These are phyloP conservation scores for Aureobasidium subglaciale DNA, from an alignment of 2,329 filamentous ascomycete genomes.

Conservation along the genomic window DNA sequence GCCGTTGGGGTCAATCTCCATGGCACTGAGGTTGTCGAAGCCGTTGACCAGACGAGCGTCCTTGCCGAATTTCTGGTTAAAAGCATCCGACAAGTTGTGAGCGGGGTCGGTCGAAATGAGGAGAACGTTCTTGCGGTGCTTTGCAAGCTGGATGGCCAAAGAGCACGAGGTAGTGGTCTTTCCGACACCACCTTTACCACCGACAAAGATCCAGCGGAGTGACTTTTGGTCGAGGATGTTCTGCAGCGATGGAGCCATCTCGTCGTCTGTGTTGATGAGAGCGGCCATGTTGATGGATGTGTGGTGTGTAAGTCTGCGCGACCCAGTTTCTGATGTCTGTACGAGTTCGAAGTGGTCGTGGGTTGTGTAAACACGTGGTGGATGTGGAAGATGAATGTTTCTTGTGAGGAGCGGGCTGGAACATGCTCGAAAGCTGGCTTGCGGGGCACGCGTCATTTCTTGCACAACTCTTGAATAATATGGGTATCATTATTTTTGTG, in stretches of 20 bases:
- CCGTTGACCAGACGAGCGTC: constrained; percentile 89
- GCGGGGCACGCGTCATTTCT: constrained; percentile 1
- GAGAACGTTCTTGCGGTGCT: constrained; percentile 87
- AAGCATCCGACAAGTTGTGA: constrained; percentile 95
- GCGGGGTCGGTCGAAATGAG: constrained; percentile 98
- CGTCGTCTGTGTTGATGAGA: constrained; percentile 49
- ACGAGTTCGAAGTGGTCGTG: not conserved
- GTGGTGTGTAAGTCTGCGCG: not conserved
- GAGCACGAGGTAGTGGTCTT: constrained; percentile 99
- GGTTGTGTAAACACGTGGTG: constrained; percentile 1
- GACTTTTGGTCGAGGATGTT: constrained; percentile 91
- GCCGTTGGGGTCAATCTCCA: constrained; percentile 98
- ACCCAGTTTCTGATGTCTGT: not conserved
- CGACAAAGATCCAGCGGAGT: constrained; percentile 97
- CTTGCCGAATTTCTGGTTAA: constrained; percentile 98
- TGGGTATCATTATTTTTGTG: constrained; percentile 11
- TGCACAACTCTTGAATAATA: not conserved
- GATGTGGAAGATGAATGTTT: constrained; percentile 1
- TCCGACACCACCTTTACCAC: constrained; percentile 95
- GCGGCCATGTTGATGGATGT: constrained; percentile 15
- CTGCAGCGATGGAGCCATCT: constrained; percentile 89
- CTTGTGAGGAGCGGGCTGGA: not conserved
- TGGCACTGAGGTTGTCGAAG: constrained; percentile 88
- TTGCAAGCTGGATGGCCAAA: constrained; percentile 93
- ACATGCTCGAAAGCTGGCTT: constrained; percentile 2